Evolutionary conservation across 2,329 filamentous ascomycete genomes (phyloP).

Genomic region (Fusarium tuaranense): DNA sequence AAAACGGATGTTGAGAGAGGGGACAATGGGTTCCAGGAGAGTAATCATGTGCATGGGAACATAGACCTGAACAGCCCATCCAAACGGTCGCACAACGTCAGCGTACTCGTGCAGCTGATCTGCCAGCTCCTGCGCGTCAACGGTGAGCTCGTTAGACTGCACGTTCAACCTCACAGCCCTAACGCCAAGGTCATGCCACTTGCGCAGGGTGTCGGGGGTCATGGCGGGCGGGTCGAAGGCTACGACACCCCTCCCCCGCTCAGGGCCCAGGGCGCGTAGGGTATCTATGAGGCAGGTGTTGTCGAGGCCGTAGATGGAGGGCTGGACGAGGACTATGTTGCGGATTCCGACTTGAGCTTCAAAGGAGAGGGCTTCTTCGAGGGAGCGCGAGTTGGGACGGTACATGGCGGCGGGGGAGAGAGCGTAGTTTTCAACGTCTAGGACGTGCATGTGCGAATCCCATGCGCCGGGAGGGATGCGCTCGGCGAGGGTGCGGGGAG

Average conservation of each 20-base stretch:
- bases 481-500: conserved; percentile 12
- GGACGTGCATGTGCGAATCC: conserved; percentile 74
- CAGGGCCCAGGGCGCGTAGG: conserved; percentile 60
- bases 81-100: conserved; percentile 59
- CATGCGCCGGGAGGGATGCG: conserved; percentile 61
- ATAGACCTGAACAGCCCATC: conserved; percentile 71
- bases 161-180: conserved; percentile 71
- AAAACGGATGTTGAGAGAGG: conserved; percentile 61
- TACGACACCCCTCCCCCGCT: conserved; percentile 66
- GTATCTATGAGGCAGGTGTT: conserved; percentile 70
- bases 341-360: conserved; percentile 62
- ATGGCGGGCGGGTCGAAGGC: conserved; percentile 62
- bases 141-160: conserved; percentile 60
- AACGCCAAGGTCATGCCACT: conserved; percentile 69
- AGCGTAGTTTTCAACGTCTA: conserved; percentile 64
- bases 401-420: conserved; percentile 63
- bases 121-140: conserved; percentile 55
- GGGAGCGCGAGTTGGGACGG: conserved; percentile 59
- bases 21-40: conserved; percentile 61
- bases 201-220: conserved; percentile 51
- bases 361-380: conserved; percentile 64
- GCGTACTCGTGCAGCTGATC: conserved; percentile 60
- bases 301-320: conserved; percentile 71
- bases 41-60: conserved; percentile 63
- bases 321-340: conserved; percentile 71